Percentiles rank a stretch among this genome's conserved stretches.
phyloP scores from a whole-genome alignment of 352 stramenopile species.

The Blastocystis hominis region DNA sequence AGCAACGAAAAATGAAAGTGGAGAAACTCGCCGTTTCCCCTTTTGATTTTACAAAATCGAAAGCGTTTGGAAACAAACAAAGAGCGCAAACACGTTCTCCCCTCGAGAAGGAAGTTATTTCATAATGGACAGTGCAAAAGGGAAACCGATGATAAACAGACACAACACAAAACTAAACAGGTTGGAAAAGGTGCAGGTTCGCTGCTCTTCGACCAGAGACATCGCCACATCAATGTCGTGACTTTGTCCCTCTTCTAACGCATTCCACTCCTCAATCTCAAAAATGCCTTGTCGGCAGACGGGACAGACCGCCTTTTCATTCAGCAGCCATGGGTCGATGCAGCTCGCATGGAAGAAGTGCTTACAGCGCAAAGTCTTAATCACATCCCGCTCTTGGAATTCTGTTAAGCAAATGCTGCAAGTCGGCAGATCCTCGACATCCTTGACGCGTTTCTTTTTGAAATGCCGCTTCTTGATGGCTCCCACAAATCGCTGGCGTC shows the following conservation, averaged over 20 bases:
- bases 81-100: background rate
- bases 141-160: background rate
- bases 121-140: constrained; percentile 8
- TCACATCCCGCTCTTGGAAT: constrained; percentile 68
- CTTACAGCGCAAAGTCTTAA: constrained; percentile 75
- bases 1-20: constrained; percentile 26
- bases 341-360: constrained; percentile 84
- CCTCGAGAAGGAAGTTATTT: background rate
- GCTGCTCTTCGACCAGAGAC: background rate
- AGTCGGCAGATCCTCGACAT: constrained; percentile 62
- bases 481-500: background rate
- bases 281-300: constrained; percentile 81
- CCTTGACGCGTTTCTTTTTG: background rate
- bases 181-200: background rate
- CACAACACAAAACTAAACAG: constrained; percentile 19
- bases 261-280: constrained; percentile 57
- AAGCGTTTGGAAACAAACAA: constrained; percentile 14
- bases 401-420: constrained; percentile 84
- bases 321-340: constrained; percentile 80
- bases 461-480: constrained; percentile 14
- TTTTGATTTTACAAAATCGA: background rate
- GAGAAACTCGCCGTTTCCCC: constrained; percentile 25
- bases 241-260: constrained; percentile 29
- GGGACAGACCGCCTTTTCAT: constrained; percentile 77
- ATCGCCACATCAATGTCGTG: constrained; percentile 35